Percentiles rank a stretch among this genome's conserved stretches.
These are phyloP conservation scores for Suillus decipiens DNA, from an alignment of 768 basidiomycete genomes.

Conservation along the genomic window DNA sequence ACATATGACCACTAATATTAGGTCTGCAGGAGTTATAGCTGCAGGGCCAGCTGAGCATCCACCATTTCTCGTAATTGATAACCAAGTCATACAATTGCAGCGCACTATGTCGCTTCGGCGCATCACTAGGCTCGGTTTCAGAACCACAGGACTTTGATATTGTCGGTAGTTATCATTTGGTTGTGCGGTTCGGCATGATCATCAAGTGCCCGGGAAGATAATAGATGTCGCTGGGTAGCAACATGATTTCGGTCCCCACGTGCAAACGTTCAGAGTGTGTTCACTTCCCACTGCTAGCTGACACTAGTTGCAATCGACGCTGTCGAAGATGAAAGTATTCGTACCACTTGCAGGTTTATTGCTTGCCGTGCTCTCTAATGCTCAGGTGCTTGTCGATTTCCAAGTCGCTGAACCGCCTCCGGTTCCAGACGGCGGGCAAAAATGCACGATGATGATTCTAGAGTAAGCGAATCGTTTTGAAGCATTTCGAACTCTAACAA, in stretches of 20 bases:
- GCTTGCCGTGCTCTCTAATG: slow-evolving; percentile 15
- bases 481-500: slow-evolving; percentile 2
- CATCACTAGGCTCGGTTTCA: too few relatives aligned
- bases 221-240: neutral
- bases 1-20: too few relatives aligned
- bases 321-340: slow-evolving; percentile 16
- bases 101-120: too few relatives aligned
- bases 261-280: neutral
- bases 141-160: too few relatives aligned
- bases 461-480: slow-evolving; percentile 43
- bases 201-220: too few relatives aligned
- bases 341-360: slow-evolving; percentile 16
- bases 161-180: too few relatives aligned
- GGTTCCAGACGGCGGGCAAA: slow-evolving; percentile 57
- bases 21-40: too few relatives aligned
- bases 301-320: slow-evolving; percentile 19
- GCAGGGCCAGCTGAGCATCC: too few relatives aligned
- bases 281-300: neutral
- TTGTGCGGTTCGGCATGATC: too few relatives aligned
- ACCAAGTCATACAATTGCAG: too few relatives aligned
- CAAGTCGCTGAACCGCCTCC: slow-evolving; percentile 75
- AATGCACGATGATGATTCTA: slow-evolving; percentile 66
- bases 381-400: slow-evolving; percentile 52
- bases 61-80: too few relatives aligned
- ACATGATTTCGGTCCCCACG: neutral